Evolutionary conservation across 148 eudicot species (phyloP).

Genomic region (Oxyria digyna): DNA sequence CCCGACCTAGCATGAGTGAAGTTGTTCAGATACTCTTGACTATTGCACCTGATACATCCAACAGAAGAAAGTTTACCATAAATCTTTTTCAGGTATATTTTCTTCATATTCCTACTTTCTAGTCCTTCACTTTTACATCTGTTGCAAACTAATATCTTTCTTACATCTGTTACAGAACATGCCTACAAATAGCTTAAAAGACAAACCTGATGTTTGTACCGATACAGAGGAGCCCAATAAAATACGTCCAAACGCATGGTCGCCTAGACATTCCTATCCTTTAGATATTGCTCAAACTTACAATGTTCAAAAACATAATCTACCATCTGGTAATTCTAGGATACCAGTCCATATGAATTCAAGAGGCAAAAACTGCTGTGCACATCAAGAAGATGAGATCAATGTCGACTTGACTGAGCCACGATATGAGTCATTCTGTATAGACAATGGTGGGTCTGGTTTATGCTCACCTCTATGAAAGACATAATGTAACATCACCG

Average conservation of each 20-base stretch:
- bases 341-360: slow-evolving; percentile 23
- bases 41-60: slow-evolving; percentile 61
- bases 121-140: neutral
- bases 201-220: slow-evolving; percentile 14
- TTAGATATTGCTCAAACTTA: slow-evolving; percentile 15
- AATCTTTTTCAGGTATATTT: slow-evolving; percentile 44
- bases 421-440: slow-evolving; percentile 51
- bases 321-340: slow-evolving; percentile 20
- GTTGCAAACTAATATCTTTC: neutral
- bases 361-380: slow-evolving; percentile 12
- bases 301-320: slow-evolving; percentile 14
- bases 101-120: neutral
- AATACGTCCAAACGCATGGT: slow-evolving; percentile 16
- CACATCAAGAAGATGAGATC: slow-evolving; percentile 25
- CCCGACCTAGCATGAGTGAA: slow-evolving; percentile 89
- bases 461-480: neutral
- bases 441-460: slow-evolving; percentile 9
- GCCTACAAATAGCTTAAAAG: slow-evolving; percentile 18
- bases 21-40: slow-evolving; percentile 89
- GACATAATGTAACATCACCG: neutral
- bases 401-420: slow-evolving; percentile 73
- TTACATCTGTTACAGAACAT: slow-evolving; percentile 24
- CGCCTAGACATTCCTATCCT: slow-evolving; percentile 23
- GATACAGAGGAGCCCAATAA: slow-evolving; percentile 45
- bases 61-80: slow-evolving; percentile 37